These are phyloP conservation scores for Puya raimondii DNA, from an alignment of 176 grass and related monocot genomes.

Conservation along the genomic window DNA sequence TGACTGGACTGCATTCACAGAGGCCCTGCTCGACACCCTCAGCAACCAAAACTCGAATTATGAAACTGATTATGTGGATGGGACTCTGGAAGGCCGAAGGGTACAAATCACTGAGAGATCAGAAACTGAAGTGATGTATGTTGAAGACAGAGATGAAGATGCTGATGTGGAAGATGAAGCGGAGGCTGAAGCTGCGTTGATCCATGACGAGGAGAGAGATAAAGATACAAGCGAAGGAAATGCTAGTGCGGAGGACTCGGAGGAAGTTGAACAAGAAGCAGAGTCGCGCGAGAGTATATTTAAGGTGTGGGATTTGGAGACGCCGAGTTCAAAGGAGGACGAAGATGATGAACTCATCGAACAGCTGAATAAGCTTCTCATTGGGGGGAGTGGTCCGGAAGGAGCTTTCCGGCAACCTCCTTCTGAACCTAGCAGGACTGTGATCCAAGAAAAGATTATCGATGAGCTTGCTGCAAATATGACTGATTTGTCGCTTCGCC, in stretches of 20 bases:
- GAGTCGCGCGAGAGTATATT: conserved; percentile 51
- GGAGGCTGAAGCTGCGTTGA: conserved; percentile 7
- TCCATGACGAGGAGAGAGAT: conserved; percentile 16
- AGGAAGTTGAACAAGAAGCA: conserved; percentile 17
- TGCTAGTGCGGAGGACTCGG: conserved; percentile 7
- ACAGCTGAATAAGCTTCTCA: conserved; percentile 52
- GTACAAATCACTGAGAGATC: not conserved
- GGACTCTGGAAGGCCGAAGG: not conserved
- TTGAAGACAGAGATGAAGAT: not conserved
- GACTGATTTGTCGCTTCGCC: conserved; percentile 49
- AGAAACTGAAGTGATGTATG: not conserved
- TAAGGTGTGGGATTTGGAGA: conserved; percentile 70
- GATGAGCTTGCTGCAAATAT: conserved; percentile 47
- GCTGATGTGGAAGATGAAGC: conserved; percentile 13
- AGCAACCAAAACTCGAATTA: conserved; percentile 17
- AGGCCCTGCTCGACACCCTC: conserved; percentile 52
- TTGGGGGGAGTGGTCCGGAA: conserved; percentile 1
- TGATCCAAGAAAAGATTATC: conserved; percentile 26
- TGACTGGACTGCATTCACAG: conserved; percentile 51
- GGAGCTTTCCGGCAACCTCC: conserved; percentile 3
- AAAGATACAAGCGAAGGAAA: conserved; percentile 10
- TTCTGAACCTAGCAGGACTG: conserved; percentile 8
- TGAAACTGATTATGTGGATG: conserved; percentile 8
- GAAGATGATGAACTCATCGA: conserved; percentile 51
- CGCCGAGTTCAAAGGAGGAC: conserved; percentile 30